phyloP scores from a whole-genome alignment of 306 rosid species.

The Rosa lucieae region DNA sequence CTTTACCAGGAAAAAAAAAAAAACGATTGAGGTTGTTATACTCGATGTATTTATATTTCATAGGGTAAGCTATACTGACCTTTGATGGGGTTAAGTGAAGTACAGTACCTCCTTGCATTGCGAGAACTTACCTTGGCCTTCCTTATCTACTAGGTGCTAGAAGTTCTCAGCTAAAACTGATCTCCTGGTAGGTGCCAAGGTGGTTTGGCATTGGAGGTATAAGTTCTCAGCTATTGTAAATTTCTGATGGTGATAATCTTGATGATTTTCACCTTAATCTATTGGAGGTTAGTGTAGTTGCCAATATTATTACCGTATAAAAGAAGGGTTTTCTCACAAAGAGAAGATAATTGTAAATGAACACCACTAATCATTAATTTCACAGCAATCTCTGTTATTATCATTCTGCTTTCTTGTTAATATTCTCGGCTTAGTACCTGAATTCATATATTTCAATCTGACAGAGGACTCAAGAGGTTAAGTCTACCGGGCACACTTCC shows the following conservation, averaged over 20 bases:
- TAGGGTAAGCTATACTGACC: conserved; percentile 8
- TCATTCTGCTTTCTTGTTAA: neutral
- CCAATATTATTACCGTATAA: neutral
- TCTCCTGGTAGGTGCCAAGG: neutral
- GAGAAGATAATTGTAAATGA: neutral
- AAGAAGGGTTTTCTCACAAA: neutral
- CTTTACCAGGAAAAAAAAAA: neutral
- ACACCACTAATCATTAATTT: neutral
- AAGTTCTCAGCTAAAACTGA: neutral
- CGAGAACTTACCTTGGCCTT: neutral
- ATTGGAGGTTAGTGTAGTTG: conserved; percentile 11
- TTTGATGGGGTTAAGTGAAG: neutral
- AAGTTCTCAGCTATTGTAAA: neutral
- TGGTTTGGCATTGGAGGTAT: conserved; percentile 6
- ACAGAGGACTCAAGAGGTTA: conserved; percentile 49
- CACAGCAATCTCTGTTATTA: neutral
- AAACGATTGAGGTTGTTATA: neutral
- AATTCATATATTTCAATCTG: conserved; percentile 2
- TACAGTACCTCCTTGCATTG: conserved; percentile 13
- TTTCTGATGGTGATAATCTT: neutral
- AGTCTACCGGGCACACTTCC: conserved; percentile 83
- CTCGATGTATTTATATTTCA: neutral
- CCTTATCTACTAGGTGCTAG: conserved; percentile 18
- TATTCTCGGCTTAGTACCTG: neutral
- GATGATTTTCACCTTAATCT: conserved; percentile 5